These are phyloP conservation scores for Torrubiellomyces zombiae DNA, from an alignment of 2,329 filamentous ascomycete species.

Conservation along the genomic window DNA sequence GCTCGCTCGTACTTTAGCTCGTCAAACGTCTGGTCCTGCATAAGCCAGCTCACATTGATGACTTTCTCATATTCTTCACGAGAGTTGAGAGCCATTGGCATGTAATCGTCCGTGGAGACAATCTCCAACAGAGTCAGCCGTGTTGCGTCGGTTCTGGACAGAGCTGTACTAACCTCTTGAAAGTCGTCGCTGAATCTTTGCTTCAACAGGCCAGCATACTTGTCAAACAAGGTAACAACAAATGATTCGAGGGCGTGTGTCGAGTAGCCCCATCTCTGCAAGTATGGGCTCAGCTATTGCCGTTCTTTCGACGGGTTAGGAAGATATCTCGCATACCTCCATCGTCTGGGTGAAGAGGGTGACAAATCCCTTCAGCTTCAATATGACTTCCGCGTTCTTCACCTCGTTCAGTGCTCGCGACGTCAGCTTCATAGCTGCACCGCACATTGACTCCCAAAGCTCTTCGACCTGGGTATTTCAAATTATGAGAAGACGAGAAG, in stretches of 20 bases:
- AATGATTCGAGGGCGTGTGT: constrained; percentile 69
- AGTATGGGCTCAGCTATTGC: constrained; percentile 61
- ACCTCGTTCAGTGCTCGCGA: constrained; percentile 62
- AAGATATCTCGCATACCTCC: constrained; percentile 52
- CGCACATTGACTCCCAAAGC: constrained; percentile 96
- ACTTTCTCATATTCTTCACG: constrained; percentile 89
- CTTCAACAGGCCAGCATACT: constrained; percentile 84
- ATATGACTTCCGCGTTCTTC: constrained; percentile 71
- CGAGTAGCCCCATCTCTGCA: constrained; percentile 81
- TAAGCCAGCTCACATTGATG: constrained; percentile 91
- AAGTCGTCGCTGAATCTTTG: constrained; percentile 89
- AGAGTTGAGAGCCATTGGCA: constrained; percentile 95
- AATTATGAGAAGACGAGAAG: too few relatives aligned
- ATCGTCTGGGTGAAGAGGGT: constrained; percentile 95
- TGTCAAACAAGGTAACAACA: constrained; percentile 77
- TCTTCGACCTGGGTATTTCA: constrained; percentile 97
- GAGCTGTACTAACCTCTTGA: constrained; percentile 46
- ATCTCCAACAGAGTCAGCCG: constrained; percentile 27
- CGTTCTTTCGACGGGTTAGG: constrained; percentile 43
- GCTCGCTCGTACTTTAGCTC: constrained; percentile 63
- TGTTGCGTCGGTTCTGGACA: too few relatives aligned
- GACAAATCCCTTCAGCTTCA: constrained; percentile 91
- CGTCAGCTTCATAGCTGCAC: constrained; percentile 67
- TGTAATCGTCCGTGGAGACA: constrained; percentile 90
- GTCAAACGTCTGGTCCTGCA: constrained; percentile 59